Evolutionary conservation across 2,329 filamentous ascomycete species (phyloP), one percentile per base, ranked within the genome.

Genomic region (Penicillium concentricum): DNA sequence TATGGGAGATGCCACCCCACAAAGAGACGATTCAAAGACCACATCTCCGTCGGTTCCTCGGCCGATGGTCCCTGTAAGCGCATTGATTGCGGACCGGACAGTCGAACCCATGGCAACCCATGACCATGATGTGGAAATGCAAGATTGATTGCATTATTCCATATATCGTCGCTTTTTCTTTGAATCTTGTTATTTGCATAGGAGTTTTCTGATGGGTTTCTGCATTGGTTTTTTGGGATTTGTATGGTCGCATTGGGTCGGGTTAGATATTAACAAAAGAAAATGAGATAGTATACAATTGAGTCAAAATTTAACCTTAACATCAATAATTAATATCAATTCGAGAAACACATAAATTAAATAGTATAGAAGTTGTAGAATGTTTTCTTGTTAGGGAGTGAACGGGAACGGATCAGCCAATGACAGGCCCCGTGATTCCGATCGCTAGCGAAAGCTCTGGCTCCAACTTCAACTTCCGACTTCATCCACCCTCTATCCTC

Each of bases 41-140:
- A 60, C 65, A 28, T 64, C 67, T 22, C 65, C 68, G 30, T 67
- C 68, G 10, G 55, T 61, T 30, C 66, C 73, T 49, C 69, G 72
- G 22, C 72, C 72, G n/a, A 68, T 70, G 45, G 70, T 74, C 41
- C 80, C 83, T 3, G 81, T 77, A 56, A 78, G 80, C 46, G 83
- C 84, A 70, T 71, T 86, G 59, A 78, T 82, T 69, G 72, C 80
- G 41, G 84, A 86, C 57, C 69, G 67, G 68, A 82, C 82, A 70
- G 76, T 79, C 54, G 80, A 82, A 60, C 77, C 77, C 18, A 64
- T 22, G 60, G 58, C 44, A 32, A 69, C 66, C 59, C 63, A 71
- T 8, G 80, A 84, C 58, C 76, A 71, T 9, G 85, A 88, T 67
- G 82, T 87, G 32, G 76, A 83, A 51, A 88, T 88, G 86, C 79